Evolutionary conservation across 345 rosid genomes (phyloP), one percentile per base, ranked within the genome.

Genomic region (Salix brachista): DNA sequence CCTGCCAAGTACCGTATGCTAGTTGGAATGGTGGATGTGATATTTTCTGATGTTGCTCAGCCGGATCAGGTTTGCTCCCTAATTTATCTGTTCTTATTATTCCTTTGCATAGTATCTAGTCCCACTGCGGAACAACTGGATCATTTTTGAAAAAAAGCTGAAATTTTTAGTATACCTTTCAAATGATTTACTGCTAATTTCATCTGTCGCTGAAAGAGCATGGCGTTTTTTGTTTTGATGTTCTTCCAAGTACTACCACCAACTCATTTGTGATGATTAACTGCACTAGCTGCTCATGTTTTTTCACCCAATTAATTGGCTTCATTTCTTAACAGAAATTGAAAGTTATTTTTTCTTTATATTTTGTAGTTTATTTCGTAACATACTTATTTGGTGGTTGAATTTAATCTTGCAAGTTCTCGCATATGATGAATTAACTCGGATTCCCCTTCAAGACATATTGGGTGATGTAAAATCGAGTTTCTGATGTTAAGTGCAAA

Each of bases 1-100:
- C 99, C 99, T 17, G 85, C 94, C 25, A 96, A 96, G 82, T 96
- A 96, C 82, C 85, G 99, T 28, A 96, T 94, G 99, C 87, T 96
- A 68, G 94, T 96, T n/a, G 97, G 97, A 77, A 96, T 96, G 99
- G 98, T 96, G 65, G 99, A 96, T 90, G 98, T 96, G 23, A 90
- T 96, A 66, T 96, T 96, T 84, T 92, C 99, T 42, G 99, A 96
- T 86, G 99, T 96, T 89, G 98, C 99, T 52, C 99, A 96, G 79
- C 99, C 99, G 0, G 99, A 96, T 86, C 97, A 96, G 97, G 99
- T 96, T 77, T 87, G 85, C 75, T 34, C 42, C 2, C n/a, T 58
- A 9, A 5, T 58, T n/a, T n/a, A n/a, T 10, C 5, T 10, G 62
- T 23, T 58, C 62, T 21, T 13, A n/a, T n/a, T 4, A 4, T 56